phyloP scores from a whole-genome alignment of 140 eudicot genomes.

The Ambrosia hybrid region DNA sequence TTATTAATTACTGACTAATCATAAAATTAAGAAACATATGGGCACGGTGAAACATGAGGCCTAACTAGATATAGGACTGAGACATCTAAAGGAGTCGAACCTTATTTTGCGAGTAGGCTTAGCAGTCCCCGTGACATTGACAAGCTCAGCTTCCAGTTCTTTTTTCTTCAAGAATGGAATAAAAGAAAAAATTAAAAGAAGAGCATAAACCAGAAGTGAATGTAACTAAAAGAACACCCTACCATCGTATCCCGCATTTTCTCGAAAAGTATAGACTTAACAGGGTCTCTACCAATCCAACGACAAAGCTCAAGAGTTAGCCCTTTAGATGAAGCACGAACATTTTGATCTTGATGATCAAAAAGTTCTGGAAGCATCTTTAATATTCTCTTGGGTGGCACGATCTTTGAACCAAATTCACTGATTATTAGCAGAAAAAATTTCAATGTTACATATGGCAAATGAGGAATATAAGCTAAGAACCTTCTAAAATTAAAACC shows the following conservation, averaged over 20 bases:
- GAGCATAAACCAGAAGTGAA: neutral
- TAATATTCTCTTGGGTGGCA: conserved; percentile 92
- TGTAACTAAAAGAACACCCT: conserved; percentile 10
- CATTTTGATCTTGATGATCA: conserved; percentile 99
- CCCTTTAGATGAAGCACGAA: conserved; percentile 98
- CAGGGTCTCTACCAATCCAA: conserved; percentile 99
- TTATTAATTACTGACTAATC: neutral
- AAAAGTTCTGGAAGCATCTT: conserved; percentile 99
- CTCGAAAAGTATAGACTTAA: conserved; percentile 91
- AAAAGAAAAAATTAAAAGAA: neutral
- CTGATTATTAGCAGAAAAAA: conserved; percentile 36
- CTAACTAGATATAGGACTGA: neutral
- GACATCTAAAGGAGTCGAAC: conserved; percentile 27
- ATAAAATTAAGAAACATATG: neutral
- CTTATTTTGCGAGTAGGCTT: conserved; percentile 96
- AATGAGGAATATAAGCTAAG: neutral
- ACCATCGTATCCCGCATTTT: conserved; percentile 99
- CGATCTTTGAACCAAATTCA: conserved; percentile 94
- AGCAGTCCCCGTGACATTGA: conserved; percentile 76
- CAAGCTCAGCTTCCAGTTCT: conserved; percentile 99
- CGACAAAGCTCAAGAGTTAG: conserved; percentile 97
- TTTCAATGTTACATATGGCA: conserved; percentile 16
- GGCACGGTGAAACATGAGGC: neutral
- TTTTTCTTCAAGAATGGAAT: conserved; percentile 59
- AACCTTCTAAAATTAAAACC: neutral